Conservation (phyloP, 768 basidiomycete species). For the Leucocoprinus leucothites region DNA sequence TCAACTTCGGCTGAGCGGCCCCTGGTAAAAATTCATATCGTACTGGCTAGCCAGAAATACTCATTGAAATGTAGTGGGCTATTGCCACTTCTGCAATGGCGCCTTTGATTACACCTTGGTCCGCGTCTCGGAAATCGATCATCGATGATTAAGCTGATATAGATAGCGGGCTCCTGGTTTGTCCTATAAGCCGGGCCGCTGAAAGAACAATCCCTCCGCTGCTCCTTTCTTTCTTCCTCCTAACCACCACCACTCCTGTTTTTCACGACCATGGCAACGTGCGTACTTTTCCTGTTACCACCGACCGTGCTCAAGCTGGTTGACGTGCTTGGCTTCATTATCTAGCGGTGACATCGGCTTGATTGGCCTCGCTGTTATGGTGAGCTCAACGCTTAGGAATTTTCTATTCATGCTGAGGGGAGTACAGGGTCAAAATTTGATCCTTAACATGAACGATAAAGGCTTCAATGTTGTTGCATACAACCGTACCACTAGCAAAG, state of each 20-base stretch:
- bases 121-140: slow-evolving; percentile 16
- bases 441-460: slow-evolving; percentile 99
- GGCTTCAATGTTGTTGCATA: slow-evolving; percentile 96
- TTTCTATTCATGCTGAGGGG: slow-evolving; percentile 16
- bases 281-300: slow-evolving; percentile 14
- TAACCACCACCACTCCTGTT: slow-evolving; percentile 31
- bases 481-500: slow-evolving; percentile 96
- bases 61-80: background rate
- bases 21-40: slow-evolving; percentile 1
- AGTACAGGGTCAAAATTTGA: slow-evolving; percentile 88
- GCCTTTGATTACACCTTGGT: slow-evolving; percentile 5
- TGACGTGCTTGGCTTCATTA: slow-evolving; percentile 4
- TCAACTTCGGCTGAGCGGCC: slow-evolving; percentile 1
- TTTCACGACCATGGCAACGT: slow-evolving; percentile 47
- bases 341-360: slow-evolving; percentile 94
- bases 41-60: too few species aligned
- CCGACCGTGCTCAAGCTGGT: slow-evolving; percentile 9
- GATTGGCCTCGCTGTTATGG: slow-evolving; percentile 99
- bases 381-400: slow-evolving; percentile 33
- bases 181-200: slow-evolving; percentile 9
- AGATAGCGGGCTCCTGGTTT: background rate
- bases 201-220: background rate
- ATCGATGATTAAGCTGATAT: slow-evolving; percentile 18
- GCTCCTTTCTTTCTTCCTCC: slow-evolving; percentile 20
- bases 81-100: background rate